Base-by-base conservation (phyloP, 1,284 basidiomycete species). In the Acaromyces ingoldii region DNA sequence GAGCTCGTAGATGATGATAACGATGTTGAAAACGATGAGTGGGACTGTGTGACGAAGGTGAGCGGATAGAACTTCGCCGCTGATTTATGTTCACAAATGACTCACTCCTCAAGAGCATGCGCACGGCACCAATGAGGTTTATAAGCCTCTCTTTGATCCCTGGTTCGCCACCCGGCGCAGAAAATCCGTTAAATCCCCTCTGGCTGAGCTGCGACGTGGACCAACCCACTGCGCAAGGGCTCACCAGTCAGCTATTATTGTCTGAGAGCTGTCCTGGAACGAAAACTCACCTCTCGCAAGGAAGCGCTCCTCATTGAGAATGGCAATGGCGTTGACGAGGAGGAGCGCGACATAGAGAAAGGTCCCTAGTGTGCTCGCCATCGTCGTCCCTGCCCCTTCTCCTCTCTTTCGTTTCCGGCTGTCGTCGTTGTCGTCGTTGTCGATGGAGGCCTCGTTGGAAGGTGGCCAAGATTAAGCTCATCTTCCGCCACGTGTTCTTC, bases 61-160 rank as follows among this genome's bases (percentile, higher is more conserved):
- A 43, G 2, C 17, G 2, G 11, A 34, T 13, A 11, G 47, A 49
- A 29, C 26, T 44, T 24, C n/a, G 24, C n/a, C n/a, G n/a, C 11
- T 21, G 2, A 26, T 6, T 17, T 46, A 9, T n/a, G 9, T 37
- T 34, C 17, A 11, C 15, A 28, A 11, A 44, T 45, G 22, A 81
- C 84, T 77, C 76, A 97, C 92, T 90, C 76, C 93, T 84, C 86
- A 97, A 87, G 59, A 97, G 80, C 50, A 91, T 96, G 76, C 92
- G 81, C 53, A 96, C 91, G 25, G 92, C 92, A 62, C 86, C 83
- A 61, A 96, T 96, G 65, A 97, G 82, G 77, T 91, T 89, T 74
- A 97, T 85, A 44, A 95, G 76, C 69, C 89, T 84, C 51, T 83
- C 83, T 79, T 96, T 96, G 61, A 97, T 79, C 34, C 86, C 82